Percentiles rank a stretch among this genome's conserved stretches.
Conservation (phyloP, 1,139 yeast species). For the Yamadazyma trypodendri region DNA sequence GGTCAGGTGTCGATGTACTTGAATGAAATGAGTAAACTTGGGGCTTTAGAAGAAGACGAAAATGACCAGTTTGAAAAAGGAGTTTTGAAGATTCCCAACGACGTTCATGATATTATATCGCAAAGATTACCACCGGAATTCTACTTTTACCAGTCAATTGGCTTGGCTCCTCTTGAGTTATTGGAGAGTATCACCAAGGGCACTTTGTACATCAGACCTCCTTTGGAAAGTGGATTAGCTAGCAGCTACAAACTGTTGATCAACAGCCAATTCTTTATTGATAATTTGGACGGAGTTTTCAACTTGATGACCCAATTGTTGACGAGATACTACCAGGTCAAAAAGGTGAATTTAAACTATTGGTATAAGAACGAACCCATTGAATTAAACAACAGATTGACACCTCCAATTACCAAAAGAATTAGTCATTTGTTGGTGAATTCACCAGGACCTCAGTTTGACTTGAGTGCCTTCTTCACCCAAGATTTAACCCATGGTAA, state of each 20-base stretch:
- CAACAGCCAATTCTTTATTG: constrained; percentile 42
- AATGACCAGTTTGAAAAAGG: constrained; percentile 6
- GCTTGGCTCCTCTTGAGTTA: constrained; percentile 64
- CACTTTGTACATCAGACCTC: constrained; percentile 60
- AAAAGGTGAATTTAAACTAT: constrained; percentile 55
- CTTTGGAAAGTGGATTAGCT: constrained; percentile 65
- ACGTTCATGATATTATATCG: constrained; percentile 79
- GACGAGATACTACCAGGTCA: constrained; percentile 84
- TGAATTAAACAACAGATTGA: constrained; percentile 52
- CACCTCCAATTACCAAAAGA: constrained; percentile 36
- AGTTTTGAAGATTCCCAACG: constrained; percentile 56
- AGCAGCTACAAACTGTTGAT: constrained; percentile 60
- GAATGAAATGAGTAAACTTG: constrained; percentile 39
- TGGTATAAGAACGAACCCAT: constrained; percentile 57
- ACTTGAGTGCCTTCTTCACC: constrained; percentile 34
- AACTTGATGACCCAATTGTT: constrained; percentile 71
- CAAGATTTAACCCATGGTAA: constrained; percentile 15
- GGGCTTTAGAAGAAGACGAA: constrained; percentile 16
- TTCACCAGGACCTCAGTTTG: constrained; percentile 27
- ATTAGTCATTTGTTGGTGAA: constrained; percentile 36
- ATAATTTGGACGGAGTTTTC: constrained; percentile 57
- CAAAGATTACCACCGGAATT: constrained; percentile 87
- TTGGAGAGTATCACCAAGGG: constrained; percentile 72
- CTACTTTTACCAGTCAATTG: constrained; percentile 77
- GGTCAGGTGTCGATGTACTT: constrained; percentile 68